Percentiles rank a stretch among this genome's conserved stretches.
Evolutionary conservation across 257 asterid species (phyloP).

Genomic region (Lithospermum erythrorhizon): DNA sequence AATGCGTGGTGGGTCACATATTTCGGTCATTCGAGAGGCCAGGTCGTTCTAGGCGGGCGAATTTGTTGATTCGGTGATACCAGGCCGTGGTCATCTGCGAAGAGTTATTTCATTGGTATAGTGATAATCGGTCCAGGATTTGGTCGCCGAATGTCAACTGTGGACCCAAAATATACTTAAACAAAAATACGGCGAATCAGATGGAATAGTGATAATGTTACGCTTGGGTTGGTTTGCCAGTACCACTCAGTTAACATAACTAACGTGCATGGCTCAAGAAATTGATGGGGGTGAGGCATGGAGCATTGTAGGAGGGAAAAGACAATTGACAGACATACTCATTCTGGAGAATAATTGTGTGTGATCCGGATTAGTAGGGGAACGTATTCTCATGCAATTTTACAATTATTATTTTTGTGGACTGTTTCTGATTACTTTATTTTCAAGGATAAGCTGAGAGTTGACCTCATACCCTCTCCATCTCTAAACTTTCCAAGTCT

Average conservation of each 20-base stretch:
- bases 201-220: not conserved
- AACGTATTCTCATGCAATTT: constrained; percentile 20
- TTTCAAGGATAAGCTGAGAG: constrained; percentile 1
- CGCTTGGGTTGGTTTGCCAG: not conserved
- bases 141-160: too few species aligned
- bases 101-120: too few species aligned
- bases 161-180: too few species aligned
- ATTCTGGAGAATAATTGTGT: constrained; percentile 18
- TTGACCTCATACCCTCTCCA: constrained; percentile 11
- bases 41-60: too few species aligned
- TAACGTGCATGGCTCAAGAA: not conserved
- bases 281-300: not conserved
- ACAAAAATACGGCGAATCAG: too few species aligned
- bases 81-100: too few species aligned
- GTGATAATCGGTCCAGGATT: too few species aligned
- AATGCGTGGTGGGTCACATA: too few species aligned
- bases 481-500: not conserved
- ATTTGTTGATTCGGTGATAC: too few species aligned
- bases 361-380: constrained; percentile 26
- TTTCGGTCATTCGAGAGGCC: too few species aligned
- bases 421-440: constrained; percentile 9
- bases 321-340: constrained; percentile 20
- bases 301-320: not conserved
- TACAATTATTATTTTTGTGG: constrained; percentile 11
- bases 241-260: not conserved